A percentile compares a stretch with the other conserved stretches of the same genome.
Conservation (phyloP, 768 basidiomycete species). For the Amylocystis lapponica region DNA sequence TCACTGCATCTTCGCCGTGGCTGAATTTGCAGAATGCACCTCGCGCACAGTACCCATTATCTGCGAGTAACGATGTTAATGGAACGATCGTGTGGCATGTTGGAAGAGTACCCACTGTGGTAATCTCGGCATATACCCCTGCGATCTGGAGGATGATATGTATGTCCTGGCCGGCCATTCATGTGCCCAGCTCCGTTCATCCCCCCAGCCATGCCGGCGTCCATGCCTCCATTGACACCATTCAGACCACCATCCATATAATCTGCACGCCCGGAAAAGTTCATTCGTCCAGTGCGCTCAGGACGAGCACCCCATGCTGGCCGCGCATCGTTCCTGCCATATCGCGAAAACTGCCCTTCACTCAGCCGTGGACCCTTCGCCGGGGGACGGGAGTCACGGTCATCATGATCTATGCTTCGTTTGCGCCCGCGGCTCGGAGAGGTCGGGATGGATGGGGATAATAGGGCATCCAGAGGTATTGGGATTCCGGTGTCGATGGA, state of each 20-base stretch:
- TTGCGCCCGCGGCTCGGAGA: constrained; percentile 58
- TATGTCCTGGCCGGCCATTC: constrained; percentile 46
- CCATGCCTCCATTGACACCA: constrained; percentile 15
- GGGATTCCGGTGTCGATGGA: constrained; percentile 63
- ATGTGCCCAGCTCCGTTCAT: constrained; percentile 20
- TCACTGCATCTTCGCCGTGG: constrained; percentile 84
- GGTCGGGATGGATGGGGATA: constrained; percentile 37
- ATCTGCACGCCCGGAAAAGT: constrained; percentile 22
- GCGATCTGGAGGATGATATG: constrained; percentile 68
- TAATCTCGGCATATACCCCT: constrained; percentile 88
- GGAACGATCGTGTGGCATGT: constrained; percentile 4
- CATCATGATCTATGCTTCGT: constrained; percentile 58
- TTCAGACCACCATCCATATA: constrained; percentile 28
- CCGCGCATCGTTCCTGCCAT: constrained; percentile 37
- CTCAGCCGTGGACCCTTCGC: constrained; percentile 69
- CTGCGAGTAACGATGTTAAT: constrained; percentile 38
- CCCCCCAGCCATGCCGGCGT: constrained; percentile 18
- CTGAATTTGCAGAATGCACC: constrained; percentile 89
- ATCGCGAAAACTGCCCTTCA: constrained; percentile 66
- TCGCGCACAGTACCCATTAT: constrained; percentile 86
- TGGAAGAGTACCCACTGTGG: constrained; percentile 63
- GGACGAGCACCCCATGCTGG: constrained; percentile 36
- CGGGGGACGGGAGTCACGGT: constrained; percentile 53
- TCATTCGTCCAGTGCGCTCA: constrained; percentile 28
- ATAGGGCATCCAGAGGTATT: constrained; percentile 66